Base-by-base conservation (phyloP, 2,329 filamentous ascomycete genomes). In the Alternaria viburni region DNA sequence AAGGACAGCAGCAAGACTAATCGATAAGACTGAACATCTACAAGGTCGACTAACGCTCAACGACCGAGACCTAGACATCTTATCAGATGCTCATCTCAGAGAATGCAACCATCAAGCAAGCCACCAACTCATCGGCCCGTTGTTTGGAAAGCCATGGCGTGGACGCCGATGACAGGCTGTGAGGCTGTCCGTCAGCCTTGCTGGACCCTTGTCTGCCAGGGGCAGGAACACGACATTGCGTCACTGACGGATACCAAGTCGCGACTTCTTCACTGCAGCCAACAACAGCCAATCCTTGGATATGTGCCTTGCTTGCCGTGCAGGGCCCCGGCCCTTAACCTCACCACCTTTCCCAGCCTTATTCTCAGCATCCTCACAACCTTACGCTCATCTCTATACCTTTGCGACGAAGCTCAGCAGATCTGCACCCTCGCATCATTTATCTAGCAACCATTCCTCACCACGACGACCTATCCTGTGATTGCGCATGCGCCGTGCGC, bases 231-330 rank as follows among this genome's bases (percentile, higher is more conserved):
- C 65, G 55, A 55, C 59, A 65, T 73, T 71, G 69, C 72, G 70
- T 74, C 70, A 74, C 69, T 46, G 44, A 51, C 57, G 26, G 47
- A 52, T 46, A 66, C 51, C 70, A 70, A 67, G 65, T 61, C 64
- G 67, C 65, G 62, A 69, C 70, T 74, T 64, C 72, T 70, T 72
- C 69, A 65, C 59, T 61, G 54, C 65, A 57, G 50, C 66, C 60
- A 61, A 64, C 64, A 70, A 68, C 65, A 64, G 55, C 70, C 59
- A 41, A 54, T 46, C 43, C 36, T 32, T 58, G 55, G 57, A 60
- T 49, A 66, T 66, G 66, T 73, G 69, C 60, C 70, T 64, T 72
- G 72, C 67, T 73, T 73, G 61, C 19, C 41, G 47, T 47, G 56
- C 57, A 57, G 52, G 50, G 43, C 58, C 65, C 60, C 62, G 65